phyloP scores from a whole-genome alignment of 208 protist species.

The Acanthamoeba healyi region DNA sequence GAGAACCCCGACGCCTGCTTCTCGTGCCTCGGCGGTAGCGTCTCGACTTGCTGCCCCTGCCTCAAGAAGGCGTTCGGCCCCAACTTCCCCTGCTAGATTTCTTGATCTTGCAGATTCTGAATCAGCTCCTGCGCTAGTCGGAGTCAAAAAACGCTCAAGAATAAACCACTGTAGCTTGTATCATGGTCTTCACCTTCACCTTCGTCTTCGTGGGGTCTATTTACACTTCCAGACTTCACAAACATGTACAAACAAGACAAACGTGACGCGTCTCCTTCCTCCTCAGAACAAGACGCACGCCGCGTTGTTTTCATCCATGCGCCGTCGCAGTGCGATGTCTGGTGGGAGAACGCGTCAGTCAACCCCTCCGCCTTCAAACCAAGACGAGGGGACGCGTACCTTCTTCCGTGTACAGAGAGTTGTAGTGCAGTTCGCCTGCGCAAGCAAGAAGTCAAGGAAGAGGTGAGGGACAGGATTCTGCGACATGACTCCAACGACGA shows the following conservation, averaged over 20 bases:
- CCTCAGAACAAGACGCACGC: neutral
- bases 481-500: neutral
- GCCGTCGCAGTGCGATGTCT: slow-evolving; percentile 34
- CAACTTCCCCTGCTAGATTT: slow-evolving; percentile 34
- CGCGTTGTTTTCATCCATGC: slow-evolving; percentile 2
- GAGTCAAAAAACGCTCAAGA: neutral
- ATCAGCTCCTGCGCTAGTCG: no score
- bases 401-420: slow-evolving; percentile 67
- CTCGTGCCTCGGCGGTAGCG: slow-evolving; percentile 47
- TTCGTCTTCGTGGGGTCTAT: neutral
- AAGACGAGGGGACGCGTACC: neutral
- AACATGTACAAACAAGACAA: neutral
- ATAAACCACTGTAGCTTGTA: neutral
- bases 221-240: no score
- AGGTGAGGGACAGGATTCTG: neutral
- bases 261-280: neutral
- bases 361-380: neutral
- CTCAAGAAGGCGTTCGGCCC: slow-evolving; percentile 47
- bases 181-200: neutral
- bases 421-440: slow-evolving; percentile 76
- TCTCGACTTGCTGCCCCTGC: slow-evolving; percentile 53
- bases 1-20: slow-evolving; percentile 42
- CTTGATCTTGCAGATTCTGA: no score
- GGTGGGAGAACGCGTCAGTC: neutral
- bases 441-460: neutral